Evolutionary conservation across 2,329 filamentous ascomycete genomes (phyloP), one percentile per base, ranked within the genome.

Genomic region (Fusarium sp.): DNA sequence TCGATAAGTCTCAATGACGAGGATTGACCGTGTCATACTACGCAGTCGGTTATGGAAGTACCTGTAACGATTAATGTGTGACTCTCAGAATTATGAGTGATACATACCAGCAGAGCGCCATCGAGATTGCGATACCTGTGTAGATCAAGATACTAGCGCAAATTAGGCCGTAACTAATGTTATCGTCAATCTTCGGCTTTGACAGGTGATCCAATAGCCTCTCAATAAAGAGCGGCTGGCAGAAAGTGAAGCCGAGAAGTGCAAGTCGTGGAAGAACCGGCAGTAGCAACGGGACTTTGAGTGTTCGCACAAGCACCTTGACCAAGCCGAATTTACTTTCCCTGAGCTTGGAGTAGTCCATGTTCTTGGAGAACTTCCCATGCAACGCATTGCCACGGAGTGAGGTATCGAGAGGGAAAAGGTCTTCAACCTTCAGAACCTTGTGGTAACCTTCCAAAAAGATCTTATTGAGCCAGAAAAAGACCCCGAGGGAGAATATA

Each of bases 181-280:
- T 77, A 2, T 67, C 52, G 2, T 58, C 56, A 0, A 65, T 56
- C 7, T 68, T 54, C 3, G 76, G 65, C 5, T 70, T 36, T 19
- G 68, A 63, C 14, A 83, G 70, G 40, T 79, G 78, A 3, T 66
- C 56, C 2, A 83, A 69, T 1, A 80, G 69, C 1, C 73, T 69
- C 15, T 80, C 72, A 56, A 83, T 79, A 44, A 83, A 77, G 34
- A 83, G 79, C 0, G 81, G 80, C 46, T 81, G 80, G 43, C 79
- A 80, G 30, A 81, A 80, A 12, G 70, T 78, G 62, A 82, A 80
- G 9, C 74, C 80, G 4, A 80, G 72, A 6, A 80, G 67, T 2
- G 76, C 76, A 10, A 82, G 61, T 8, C 80, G 74, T 1, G 80
- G 78, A 3, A 73, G 70, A 2, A 81, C 60, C 0, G 80, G 78